These are phyloP conservation scores for Lagenaria siceraria DNA, from an alignment of 306 rosid species.

Conservation along the genomic window DNA sequence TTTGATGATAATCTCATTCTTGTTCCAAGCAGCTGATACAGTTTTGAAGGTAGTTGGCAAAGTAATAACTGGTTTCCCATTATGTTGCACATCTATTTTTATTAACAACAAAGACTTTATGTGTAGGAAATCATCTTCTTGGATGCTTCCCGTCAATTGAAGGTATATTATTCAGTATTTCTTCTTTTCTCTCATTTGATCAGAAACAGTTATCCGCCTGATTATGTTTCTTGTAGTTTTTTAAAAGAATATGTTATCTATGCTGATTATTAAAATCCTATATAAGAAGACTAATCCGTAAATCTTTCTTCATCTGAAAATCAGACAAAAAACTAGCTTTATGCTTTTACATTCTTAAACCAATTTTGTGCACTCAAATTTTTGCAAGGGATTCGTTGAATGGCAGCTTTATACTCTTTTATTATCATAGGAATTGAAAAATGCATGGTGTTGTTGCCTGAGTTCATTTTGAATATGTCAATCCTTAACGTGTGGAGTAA, in stretches of 20 bases:
- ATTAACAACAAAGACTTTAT: conserved; percentile 21
- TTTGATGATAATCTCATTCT: conserved; percentile 78
- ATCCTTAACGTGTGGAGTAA: not conserved
- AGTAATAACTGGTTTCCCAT: conserved; percentile 6
- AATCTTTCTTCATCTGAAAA: not conserved
- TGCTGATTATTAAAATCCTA: not conserved
- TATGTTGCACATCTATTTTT: conserved; percentile 2
- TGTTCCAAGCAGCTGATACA: conserved; percentile 80
- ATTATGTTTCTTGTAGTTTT: not conserved
- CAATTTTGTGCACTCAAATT: not conserved
- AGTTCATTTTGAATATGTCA: not conserved
- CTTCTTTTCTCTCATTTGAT: conserved; percentile 8
- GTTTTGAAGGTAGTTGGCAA: conserved; percentile 58
- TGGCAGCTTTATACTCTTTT: not conserved
- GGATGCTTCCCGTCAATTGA: conserved; percentile 41
- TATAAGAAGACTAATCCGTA: not conserved
- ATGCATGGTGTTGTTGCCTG: not conserved
- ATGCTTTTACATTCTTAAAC: not conserved
- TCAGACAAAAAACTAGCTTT: not conserved
- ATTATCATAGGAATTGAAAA: not conserved
- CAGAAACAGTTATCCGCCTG: not conserved
- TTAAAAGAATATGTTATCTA: not conserved
- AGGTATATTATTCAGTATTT: conserved; percentile 27
- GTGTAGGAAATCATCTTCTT: conserved; percentile 63
- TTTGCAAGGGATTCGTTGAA: not conserved